Evolutionary conservation across 345 rosid species (phyloP).

Genomic region (Moringa oleifera): DNA sequence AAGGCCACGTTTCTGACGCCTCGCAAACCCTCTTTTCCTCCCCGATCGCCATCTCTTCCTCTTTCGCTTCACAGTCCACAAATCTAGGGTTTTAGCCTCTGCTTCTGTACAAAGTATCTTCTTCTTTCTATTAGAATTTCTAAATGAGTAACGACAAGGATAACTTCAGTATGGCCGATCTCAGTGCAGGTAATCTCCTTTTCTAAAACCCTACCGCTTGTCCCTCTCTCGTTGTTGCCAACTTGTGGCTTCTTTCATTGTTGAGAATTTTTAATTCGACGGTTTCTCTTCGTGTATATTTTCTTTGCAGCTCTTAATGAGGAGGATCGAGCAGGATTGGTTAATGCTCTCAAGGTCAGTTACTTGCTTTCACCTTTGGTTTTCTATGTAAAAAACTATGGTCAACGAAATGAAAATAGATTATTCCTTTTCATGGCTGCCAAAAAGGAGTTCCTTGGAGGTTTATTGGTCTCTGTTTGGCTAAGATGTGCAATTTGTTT

Average conservation of each 20-base stretch:
- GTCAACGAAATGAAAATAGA: neutral
- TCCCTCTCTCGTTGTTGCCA: neutral
- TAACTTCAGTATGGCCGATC: conserved; percentile 64
- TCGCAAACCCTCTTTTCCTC: conserved; percentile 16
- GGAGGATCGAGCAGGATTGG: conserved; percentile 72
- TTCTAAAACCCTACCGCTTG: conserved; percentile 2
- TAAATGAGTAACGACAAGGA: conserved; percentile 64
- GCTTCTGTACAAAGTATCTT: too few species aligned
- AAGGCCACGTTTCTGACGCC: conserved; percentile 20
- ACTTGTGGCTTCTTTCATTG: neutral
- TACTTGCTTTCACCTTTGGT: neutral
- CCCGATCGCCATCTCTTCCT: conserved; percentile 11
- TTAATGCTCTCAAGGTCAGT: conserved; percentile 73
- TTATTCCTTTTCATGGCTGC: neutral
- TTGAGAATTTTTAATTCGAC: neutral
- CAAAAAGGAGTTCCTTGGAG: neutral
- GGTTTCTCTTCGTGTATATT: neutral
- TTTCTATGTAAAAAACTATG: neutral
- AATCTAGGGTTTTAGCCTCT: conserved; percentile 58
- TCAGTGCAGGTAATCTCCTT: conserved; percentile 44
- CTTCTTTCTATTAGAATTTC: conserved; percentile 10
- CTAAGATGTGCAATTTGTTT: neutral
- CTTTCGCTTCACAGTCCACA: conserved; percentile 14
- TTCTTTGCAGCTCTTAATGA: conserved; percentile 53
- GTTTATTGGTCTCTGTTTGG: neutral